phyloP scores from a whole-genome alignment of 495 filamentous ascomycete genomes.

The Penicillium waksmanii region DNA sequence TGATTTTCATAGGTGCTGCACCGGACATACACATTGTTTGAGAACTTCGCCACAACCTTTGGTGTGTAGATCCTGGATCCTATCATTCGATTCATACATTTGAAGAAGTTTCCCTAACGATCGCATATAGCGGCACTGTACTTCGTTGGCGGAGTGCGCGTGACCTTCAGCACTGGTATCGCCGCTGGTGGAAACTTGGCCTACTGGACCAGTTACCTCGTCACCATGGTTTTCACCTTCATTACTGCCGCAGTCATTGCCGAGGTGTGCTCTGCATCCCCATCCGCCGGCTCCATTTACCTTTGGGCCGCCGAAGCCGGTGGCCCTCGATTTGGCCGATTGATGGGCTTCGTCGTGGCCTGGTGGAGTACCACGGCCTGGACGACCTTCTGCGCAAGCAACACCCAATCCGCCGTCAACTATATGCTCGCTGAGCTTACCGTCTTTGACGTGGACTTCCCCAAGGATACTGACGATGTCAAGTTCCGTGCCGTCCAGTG shows the following conservation, averaged over 20 bases:
- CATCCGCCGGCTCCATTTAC: constrained; percentile 60
- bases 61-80: constrained; percentile 36
- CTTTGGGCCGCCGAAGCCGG: constrained; percentile 61
- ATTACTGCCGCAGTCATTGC: constrained; percentile 61
- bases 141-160: constrained; percentile 59
- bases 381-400: constrained; percentile 61
- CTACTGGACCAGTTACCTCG: constrained; percentile 62
- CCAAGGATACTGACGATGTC: constrained; percentile 49
- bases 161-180: constrained; percentile 60
- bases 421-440: constrained; percentile 61
- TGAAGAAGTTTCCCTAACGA: not conserved
- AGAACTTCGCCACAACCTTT: constrained; percentile 60
- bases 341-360: constrained; percentile 59
- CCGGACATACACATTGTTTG: constrained; percentile 52
- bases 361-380: constrained; percentile 65
- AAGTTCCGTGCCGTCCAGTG: constrained; percentile 61
- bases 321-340: constrained; percentile 53
- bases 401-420: constrained; percentile 57
- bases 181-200: constrained; percentile 59
- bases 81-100: not conserved
- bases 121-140: constrained; percentile 54
- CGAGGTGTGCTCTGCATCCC: constrained; percentile 59
- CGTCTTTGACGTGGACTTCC: constrained; percentile 55
- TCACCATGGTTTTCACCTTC: constrained; percentile 59
- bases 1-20: constrained; percentile 47